Percentiles rank a stretch among this genome's conserved stretches.
Evolutionary conservation across 1,139 yeast species (phyloP).

Genomic region (Sporopachydermia cereana): DNA sequence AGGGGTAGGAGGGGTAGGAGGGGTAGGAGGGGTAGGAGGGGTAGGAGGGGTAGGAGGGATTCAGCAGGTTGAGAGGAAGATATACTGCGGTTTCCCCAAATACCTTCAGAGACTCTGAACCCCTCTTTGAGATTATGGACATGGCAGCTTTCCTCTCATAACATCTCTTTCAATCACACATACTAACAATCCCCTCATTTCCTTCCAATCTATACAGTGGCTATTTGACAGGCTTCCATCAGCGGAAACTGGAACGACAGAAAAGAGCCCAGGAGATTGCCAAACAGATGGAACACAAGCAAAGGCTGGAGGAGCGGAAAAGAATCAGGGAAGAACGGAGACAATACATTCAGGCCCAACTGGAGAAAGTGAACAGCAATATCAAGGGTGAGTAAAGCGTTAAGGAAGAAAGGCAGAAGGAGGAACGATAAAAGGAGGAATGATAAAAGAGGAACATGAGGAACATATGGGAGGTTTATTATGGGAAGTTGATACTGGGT

Average conservation of each 20-base stretch:
- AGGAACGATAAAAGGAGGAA: constrained; percentile 18
- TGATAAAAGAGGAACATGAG: too few relatives aligned
- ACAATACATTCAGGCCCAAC: constrained; percentile 48
- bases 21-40: too few relatives aligned
- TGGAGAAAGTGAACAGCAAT: constrained; percentile 45
- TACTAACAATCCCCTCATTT: too few relatives aligned
- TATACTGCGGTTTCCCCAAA: background rate
- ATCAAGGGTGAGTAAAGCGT: constrained; percentile 37
- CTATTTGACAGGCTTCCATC: constrained; percentile 90
- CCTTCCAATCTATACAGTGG: too few relatives aligned
- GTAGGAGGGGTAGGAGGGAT: too few relatives aligned
- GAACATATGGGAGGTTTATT: too few relatives aligned
- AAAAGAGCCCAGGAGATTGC: constrained; percentile 69
- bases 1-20: too few relatives aligned
- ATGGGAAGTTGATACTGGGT: too few relatives aligned
- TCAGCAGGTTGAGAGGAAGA: background rate
- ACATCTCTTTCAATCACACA: too few relatives aligned
- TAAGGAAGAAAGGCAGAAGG: constrained; percentile 17
- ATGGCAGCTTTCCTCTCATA: too few relatives aligned
- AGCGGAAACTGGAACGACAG: constrained; percentile 78
- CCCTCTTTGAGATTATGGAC: too few relatives aligned
- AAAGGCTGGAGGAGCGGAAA: constrained; percentile 67
- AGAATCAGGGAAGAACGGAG: constrained; percentile 55
- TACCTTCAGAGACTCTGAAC: constrained; percentile 5
- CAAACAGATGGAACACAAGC: constrained; percentile 65